phyloP scores from a whole-genome alignment of 495 filamentous ascomycete genomes.

The Zalerion maritima region DNA sequence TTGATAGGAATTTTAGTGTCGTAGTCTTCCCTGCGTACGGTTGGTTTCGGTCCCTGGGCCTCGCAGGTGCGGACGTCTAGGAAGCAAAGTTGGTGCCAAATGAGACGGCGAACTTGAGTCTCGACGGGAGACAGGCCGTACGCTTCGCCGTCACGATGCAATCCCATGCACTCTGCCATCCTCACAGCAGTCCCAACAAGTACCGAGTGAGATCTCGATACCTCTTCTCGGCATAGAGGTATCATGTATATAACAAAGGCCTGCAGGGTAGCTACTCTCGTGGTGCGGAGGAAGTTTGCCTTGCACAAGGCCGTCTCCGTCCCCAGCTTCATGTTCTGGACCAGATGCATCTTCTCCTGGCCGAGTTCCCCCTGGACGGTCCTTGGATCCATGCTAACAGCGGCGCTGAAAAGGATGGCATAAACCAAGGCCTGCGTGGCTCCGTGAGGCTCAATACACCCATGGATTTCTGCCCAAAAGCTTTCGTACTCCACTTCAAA shows the following conservation, averaged over 20 bases:
- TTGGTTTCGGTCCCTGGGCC: slow-evolving; percentile 52
- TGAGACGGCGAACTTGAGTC: slow-evolving; percentile 55
- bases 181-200: slow-evolving; percentile 54
- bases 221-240: slow-evolving; percentile 51
- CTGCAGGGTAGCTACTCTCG: slow-evolving; percentile 55
- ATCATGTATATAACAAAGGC: slow-evolving; percentile 62
- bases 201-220: slow-evolving; percentile 57
- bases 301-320: slow-evolving; percentile 48
- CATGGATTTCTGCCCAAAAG: slow-evolving; percentile 46
- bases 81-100: slow-evolving; percentile 64
- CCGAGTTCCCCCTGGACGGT: slow-evolving; percentile 30
- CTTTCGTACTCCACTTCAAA: slow-evolving; percentile 45
- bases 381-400: slow-evolving; percentile 46
- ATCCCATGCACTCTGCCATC: slow-evolving; percentile 61
- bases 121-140: slow-evolving; percentile 53
- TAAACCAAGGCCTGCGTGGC: slow-evolving; percentile 53
- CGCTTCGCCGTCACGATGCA: slow-evolving; percentile 54
- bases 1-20: slow-evolving; percentile 54
- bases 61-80: slow-evolving; percentile 66
- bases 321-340: slow-evolving; percentile 45
- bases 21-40: slow-evolving; percentile 56
- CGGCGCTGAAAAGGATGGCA: slow-evolving; percentile 50
- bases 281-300: slow-evolving; percentile 55
- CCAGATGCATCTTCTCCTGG: slow-evolving; percentile 33
- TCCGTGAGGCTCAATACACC: slow-evolving; percentile 40